phyloP scores from a whole-genome alignment of 495 filamentous ascomycete species.

The Penicillium macrosclerotiorum region DNA sequence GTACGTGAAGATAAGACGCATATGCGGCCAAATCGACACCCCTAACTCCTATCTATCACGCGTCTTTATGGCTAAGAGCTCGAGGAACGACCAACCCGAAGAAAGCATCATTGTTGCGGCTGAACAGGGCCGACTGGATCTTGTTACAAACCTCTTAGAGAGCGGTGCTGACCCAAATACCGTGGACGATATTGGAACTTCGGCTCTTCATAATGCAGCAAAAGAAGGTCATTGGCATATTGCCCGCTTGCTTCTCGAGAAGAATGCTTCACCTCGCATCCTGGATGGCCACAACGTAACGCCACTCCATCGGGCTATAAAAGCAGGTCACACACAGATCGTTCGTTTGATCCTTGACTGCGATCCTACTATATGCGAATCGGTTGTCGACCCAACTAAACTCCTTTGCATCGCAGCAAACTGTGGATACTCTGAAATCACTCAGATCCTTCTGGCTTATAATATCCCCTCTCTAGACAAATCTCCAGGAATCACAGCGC shows the following conservation, averaged over 20 bases:
- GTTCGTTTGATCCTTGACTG: slow-evolving; percentile 1
- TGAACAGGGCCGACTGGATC: slow-evolving; percentile 7
- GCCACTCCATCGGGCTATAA: slow-evolving; percentile 2
- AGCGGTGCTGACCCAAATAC: slow-evolving; percentile 10
- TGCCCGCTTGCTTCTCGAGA: slow-evolving; percentile 5
- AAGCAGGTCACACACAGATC: slow-evolving; percentile 1
- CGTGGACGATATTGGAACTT: slow-evolving; percentile 3
- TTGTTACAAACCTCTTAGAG: slow-evolving; percentile 4
- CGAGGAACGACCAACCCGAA: slow-evolving; percentile 19
- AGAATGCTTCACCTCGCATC: background rate
- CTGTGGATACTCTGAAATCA: background rate
- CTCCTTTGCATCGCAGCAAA: background rate
- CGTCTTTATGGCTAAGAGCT: background rate
- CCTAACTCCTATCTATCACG: background rate
- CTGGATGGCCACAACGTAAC: background rate
- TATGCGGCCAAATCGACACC: background rate
- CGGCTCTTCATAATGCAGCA: slow-evolving; percentile 13
- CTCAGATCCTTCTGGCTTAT: slow-evolving; percentile 2
- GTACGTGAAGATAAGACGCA: no score
- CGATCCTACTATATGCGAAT: background rate
- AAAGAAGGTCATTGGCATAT: slow-evolving; percentile 8
- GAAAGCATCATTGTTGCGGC: slow-evolving; percentile 5
- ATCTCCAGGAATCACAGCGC: background rate
- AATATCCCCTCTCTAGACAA: background rate
- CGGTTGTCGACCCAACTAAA: background rate